Base-by-base conservation (phyloP, 208 protist genomes). In the Leishmania martiniquensis region DNA sequence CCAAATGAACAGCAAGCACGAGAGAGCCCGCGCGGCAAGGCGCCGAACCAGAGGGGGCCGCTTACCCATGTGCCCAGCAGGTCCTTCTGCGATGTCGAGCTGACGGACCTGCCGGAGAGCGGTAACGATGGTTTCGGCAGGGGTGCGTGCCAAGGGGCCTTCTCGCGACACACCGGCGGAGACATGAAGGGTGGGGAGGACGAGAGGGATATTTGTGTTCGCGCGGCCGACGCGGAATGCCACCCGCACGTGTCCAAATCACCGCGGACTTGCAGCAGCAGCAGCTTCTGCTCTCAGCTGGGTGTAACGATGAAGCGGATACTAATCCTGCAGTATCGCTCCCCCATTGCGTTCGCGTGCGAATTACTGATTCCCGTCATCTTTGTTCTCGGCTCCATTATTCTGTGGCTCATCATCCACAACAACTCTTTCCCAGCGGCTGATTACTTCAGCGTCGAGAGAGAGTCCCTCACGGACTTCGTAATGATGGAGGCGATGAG, bases 291-390 rank as follows among this genome's bases (percentile, higher is more conserved):
- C 74, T 87, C 63, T n/a, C 90, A 94, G 75, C 75, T 94, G 3
- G 72, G 66, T 9, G 75, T 85, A 42, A 89, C 85, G 25, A 83
- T 94, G 22, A 81, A 80, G 68, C 90, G 90, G 60, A 86, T 87
- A 49, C 79, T 92, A 9, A 83, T 86, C 37, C 79, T 92, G 34
- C 75, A 81, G 75, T 76, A 60, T 0, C 87, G 89, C 49, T 57
- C 84, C 32, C 84, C 82, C 44, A 66, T 72, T 47, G 42, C 69
- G 42, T 77, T 85, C n/a, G 51, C 87, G 29, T 86, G 83, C 68
- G 91, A 95, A 81, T 69, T 95, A 57, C 69, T 92, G 47, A 86
- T 93, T n/a, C 89, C 91, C 17, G 86, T 95, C 70, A 70, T 95
- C 44, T 92, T 90, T 62, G 76, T 91, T 32, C 52, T 86, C 10